Evolutionary conservation across 2,329 filamentous ascomycete genomes (phyloP).

Genomic region (Ceratocystis variospora): DNA sequence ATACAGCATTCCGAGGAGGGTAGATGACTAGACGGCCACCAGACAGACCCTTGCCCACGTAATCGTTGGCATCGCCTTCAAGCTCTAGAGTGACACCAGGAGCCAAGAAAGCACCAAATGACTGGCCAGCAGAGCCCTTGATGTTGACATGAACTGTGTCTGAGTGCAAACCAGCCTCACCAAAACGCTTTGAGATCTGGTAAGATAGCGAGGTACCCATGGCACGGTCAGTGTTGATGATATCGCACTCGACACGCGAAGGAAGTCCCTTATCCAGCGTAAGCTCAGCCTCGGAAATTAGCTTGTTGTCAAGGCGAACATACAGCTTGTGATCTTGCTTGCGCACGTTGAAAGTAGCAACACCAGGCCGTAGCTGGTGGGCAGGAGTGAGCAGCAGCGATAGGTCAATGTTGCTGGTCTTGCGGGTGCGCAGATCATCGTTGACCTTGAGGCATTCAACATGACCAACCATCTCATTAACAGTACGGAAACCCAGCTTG

Average conservation of each 20-base stretch:
- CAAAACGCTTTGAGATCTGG: slow-evolving; percentile 85
- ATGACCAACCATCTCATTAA: slow-evolving; percentile 95
- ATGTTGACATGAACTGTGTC: slow-evolving; percentile 95
- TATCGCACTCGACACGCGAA: slow-evolving; percentile 84
- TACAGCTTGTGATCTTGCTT: slow-evolving; percentile 95
- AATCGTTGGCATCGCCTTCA: slow-evolving; percentile 92
- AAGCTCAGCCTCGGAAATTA: slow-evolving; percentile 88
- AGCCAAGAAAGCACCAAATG: slow-evolving; percentile 86
- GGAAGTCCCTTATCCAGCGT: slow-evolving; percentile 90
- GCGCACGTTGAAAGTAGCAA: slow-evolving; percentile 92
- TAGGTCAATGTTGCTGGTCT: slow-evolving; percentile 86
- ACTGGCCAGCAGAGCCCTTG: slow-evolving; percentile 90
- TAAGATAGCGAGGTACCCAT: slow-evolving; percentile 90
- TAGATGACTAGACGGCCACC: slow-evolving; percentile 89
- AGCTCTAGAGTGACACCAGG: slow-evolving; percentile 89
- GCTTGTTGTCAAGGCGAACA: slow-evolving; percentile 87
- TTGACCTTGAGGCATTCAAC: slow-evolving; percentile 76
- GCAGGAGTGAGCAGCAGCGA: slow-evolving; percentile 87
- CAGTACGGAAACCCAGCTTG: slow-evolving; percentile 80
- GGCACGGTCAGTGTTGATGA: slow-evolving; percentile 91
- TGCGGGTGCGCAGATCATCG: slow-evolving; percentile 73
- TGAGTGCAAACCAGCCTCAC: slow-evolving; percentile 73
- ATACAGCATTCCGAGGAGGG: slow-evolving; percentile 76
- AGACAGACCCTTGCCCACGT: slow-evolving; percentile 89
- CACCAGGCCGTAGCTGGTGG: slow-evolving; percentile 86